Evolutionary conservation across 371 early-diverging fungal genomes (phyloP), one percentile per base, ranked within the genome.

Genomic region (Syncephalastrum sp.): DNA sequence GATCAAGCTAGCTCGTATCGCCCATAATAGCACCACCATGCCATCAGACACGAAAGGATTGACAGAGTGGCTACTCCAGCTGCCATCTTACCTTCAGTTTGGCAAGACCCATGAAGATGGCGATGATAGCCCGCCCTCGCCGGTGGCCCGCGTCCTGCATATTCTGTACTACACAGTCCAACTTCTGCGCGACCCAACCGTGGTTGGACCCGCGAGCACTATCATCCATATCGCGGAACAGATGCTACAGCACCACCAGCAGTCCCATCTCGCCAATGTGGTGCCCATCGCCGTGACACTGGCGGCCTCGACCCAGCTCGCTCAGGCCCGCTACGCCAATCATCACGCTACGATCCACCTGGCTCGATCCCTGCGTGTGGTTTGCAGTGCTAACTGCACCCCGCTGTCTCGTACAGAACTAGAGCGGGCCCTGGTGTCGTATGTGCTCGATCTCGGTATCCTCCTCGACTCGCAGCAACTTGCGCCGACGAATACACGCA

Each of bases 171-270:
- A 77, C 47, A 68, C 77, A 0, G 68, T 64, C 16, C 75, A 69
- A 21, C 67, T 75, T 21, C 19, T 45, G 51, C 38, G 38, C 38
- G 38, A 33, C 38, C 38, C 38, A 33, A 33, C 38, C 38, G 38
- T 33, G 38, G 38, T 15, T 27, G 12, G 16, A 51, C 70, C 78
- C 3, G 69, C 71, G 12, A 70, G 65, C 27, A 72, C 69, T 3
- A 68, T 78, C 7, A 54, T 74, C 15, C 68, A 70, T 51, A 69
- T 78, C 19, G 72, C 75, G 10, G 74, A 69, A 42, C 72, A 75
- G 57, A 71, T 77, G 68, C 12, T 69, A 16, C 60, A 61, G 3
- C 42, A 57, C 10, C 48, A 62, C n/a, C 65, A 66, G 29, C 41
- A 50, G 13, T 56, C 50, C 16, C 67, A 63, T 50, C 51, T 72